phyloP scores from a whole-genome alignment of 257 asterid genomes.

The Salvia hispanica region DNA sequence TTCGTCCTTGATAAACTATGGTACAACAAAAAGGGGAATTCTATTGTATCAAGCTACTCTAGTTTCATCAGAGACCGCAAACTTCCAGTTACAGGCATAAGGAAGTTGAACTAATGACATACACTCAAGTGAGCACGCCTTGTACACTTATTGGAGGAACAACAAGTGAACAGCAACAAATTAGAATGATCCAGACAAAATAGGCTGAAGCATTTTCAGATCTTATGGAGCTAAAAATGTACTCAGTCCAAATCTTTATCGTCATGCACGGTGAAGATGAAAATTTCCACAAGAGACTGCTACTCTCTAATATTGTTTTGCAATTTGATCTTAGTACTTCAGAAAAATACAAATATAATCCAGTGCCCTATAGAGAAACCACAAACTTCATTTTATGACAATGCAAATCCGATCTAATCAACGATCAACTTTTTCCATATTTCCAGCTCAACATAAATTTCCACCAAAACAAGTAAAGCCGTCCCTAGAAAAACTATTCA shows the following conservation, averaged over 20 bases:
- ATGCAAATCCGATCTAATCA: constrained; percentile 25
- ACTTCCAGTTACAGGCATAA: constrained; percentile 4
- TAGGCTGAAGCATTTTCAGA: constrained; percentile 8
- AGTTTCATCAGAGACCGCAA: constrained; percentile 16
- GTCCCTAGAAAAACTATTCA: constrained; percentile 1
- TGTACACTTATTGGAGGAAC: constrained; percentile 20
- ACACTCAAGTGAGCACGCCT: constrained; percentile 17
- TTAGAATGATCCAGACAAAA: constrained; percentile 1
- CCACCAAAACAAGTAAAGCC: constrained; percentile 2
- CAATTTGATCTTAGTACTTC: constrained; percentile 5
- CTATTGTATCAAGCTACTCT: neutral
- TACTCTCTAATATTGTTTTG: neutral
- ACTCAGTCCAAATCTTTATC: neutral
- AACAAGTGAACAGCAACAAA: constrained; percentile 12
- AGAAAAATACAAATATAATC: constrained; percentile 5
- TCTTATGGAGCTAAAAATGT: constrained; percentile 5
- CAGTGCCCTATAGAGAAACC: neutral
- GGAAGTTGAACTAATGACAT: neutral
- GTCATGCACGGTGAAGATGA: constrained; percentile 6
- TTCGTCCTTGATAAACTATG: neutral
- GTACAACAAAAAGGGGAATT: neutral
- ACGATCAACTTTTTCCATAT: neutral
- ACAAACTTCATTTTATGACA: constrained; percentile 13
- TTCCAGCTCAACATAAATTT: constrained; percentile 23
- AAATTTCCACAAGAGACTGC: constrained; percentile 6